Base-by-base conservation (phyloP, 2,329 filamentous ascomycete genomes). In the Colletotrichum graminicola region DNA sequence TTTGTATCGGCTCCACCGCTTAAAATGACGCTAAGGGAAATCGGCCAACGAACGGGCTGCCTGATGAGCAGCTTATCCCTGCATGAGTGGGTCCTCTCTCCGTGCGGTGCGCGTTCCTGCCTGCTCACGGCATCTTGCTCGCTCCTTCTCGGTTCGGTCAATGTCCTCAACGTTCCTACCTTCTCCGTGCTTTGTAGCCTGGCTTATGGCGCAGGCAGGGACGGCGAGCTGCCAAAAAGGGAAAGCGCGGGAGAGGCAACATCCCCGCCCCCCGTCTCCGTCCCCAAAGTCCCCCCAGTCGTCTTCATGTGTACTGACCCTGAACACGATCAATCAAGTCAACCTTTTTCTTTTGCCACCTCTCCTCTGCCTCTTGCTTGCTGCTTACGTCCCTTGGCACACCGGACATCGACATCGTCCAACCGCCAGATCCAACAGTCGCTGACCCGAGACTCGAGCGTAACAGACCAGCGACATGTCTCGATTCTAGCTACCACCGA, bases 1-100 rank as follows among this genome's bases (percentile, higher is more conserved):
- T 52, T 62, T 23, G n/a, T 21, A 43, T 14, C 18, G 59, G 65
- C 65, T 36, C 68, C 68, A 68, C 43, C 34, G n/a, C n/a, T 56
- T 52, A 54, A 54, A 56, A 29, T n/a, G n/a, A n/a, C n/a, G n/a
- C n/a, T n/a, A n/a, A n/a, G 39, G 26, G 16, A 14, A 52, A 29
- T 8, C 11, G 41, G 16, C 57, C 51, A 62, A 52, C 65, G 65
- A 71, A 68, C 62, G 59, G 39, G 18, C 45, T 12, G 45, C 12
- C 1, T 49, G 5, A 10, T 29, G 16, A 29, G 45, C 43, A 36
- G 26, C 34, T 29, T n/a, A 26, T 57, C 67, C 57, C 51, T 45
- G 34, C 3, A 10, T 2, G 2, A 12, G 64, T 67, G 64, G 67
- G 67, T 52, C 26, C 26, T 16, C 16, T n/a, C 16, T n/a, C 10